A percentile compares a stretch with the other conserved stretches of the same genome.
phyloP scores from a whole-genome alignment of 2,329 filamentous ascomycete genomes.

The Cercospora janseana region DNA sequence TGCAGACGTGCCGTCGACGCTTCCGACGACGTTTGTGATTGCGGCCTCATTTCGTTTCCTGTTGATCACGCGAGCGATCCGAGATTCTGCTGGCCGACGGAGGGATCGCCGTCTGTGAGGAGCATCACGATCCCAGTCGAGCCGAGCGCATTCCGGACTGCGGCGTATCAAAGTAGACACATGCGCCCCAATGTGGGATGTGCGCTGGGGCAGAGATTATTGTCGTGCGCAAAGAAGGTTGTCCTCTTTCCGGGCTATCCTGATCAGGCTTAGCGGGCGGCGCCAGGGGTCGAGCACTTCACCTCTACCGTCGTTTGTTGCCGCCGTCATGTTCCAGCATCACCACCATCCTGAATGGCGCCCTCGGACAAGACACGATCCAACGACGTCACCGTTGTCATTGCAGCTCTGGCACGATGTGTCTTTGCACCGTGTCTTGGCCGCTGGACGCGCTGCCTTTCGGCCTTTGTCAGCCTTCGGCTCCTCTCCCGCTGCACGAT shows the following conservation, averaged over 20 bases:
- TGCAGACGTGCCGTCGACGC: neutral
- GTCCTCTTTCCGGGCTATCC: too few species aligned
- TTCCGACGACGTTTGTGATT: constrained; percentile 2
- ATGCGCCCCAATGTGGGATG: too few species aligned
- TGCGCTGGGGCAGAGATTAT: too few species aligned
- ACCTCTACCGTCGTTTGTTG: neutral
- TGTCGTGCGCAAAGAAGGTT: neutral
- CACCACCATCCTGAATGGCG: too few species aligned
- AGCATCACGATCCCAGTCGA: too few species aligned
- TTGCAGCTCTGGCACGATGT: neutral
- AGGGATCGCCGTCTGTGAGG: too few species aligned
- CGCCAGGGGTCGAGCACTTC: neutral
- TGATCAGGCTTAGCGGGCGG: neutral
- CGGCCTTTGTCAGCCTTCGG: constrained; percentile 19
- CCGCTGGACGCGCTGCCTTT: neutral
- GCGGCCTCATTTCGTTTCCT: constrained; percentile 1
- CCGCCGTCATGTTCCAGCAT: too few species aligned
- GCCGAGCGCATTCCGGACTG: too few species aligned
- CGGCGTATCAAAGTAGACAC: too few species aligned
- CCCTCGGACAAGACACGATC: too few species aligned
- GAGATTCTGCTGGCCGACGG: too few species aligned
- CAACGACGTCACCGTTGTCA: neutral
- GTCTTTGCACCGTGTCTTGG: neutral
- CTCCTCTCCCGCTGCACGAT: constrained; percentile 22
- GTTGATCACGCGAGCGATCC: too few species aligned